Evolutionary conservation across 192 early-diverging fungal species (phyloP).

Genomic region (Endogone sp.): DNA sequence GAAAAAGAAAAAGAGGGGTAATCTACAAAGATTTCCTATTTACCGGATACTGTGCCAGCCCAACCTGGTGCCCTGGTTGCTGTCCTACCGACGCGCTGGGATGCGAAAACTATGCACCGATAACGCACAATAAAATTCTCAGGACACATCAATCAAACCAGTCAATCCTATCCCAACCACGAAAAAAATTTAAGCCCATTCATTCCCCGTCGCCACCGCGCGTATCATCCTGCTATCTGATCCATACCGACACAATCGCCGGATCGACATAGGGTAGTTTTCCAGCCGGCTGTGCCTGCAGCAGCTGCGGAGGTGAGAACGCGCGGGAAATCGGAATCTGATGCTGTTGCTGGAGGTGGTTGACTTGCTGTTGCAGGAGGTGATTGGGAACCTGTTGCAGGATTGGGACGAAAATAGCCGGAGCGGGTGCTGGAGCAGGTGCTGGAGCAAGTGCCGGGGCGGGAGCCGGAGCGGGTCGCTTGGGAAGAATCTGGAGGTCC

Average conservation of each 20-base stretch:
- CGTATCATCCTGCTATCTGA: too few relatives aligned
- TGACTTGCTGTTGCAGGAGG: conserved; percentile 10
- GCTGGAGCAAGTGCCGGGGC: too few relatives aligned
- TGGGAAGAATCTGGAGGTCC: conserved; percentile 55
- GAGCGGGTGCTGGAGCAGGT: too few relatives aligned
- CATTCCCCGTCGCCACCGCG: too few relatives aligned
- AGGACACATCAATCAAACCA: too few relatives aligned
- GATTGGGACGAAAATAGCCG: conserved; percentile 3
- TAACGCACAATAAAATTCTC: too few relatives aligned
- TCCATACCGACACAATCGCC: conserved; percentile 56
- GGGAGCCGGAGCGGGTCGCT: conserved; percentile 14
- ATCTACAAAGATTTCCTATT: background rate
- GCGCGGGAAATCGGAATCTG: conserved; percentile 2
- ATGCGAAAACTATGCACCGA: too few relatives aligned
- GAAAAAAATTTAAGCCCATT: too few relatives aligned
- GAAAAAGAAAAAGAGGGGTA: background rate
- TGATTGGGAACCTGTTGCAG: conserved; percentile 14
- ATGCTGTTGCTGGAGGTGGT: conserved; percentile 16
- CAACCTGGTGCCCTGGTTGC: background rate
- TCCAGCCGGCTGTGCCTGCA: background rate
- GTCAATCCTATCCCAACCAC: too few relatives aligned
- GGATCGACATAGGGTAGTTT: conserved; percentile 40
- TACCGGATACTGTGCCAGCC: conserved; percentile 1
- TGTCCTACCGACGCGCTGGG: too few relatives aligned
- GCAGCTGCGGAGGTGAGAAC: conserved; percentile 14